phyloP scores from a whole-genome alignment of 345 rosid species.

The Pistacia integerrima region DNA sequence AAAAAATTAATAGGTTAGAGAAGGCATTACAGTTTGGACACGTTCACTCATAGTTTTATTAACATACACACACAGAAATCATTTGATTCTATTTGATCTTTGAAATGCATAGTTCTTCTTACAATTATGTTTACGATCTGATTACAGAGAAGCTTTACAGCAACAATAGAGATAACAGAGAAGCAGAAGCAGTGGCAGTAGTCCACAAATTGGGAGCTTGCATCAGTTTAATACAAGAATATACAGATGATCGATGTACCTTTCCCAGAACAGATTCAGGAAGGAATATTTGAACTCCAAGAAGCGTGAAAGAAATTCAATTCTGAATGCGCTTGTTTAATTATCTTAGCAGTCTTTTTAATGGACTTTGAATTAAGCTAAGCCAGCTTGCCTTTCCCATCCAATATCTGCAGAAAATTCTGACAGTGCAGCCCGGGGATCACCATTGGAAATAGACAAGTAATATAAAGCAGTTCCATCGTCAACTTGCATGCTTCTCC shows the following conservation, averaged over 20 bases:
- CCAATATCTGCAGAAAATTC: constrained; percentile 68
- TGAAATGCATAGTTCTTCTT: not conserved
- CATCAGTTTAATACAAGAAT: too few relatives aligned
- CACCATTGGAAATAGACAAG: constrained; percentile 69
- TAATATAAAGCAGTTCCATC: constrained; percentile 88
- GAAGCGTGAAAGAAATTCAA: not conserved
- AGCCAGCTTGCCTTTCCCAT: constrained; percentile 69
- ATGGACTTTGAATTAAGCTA: constrained; percentile 30
- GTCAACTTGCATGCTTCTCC: constrained; percentile 90
- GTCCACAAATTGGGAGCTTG: too few relatives aligned
- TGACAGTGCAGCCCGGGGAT: constrained; percentile 74
- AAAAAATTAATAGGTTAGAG: too few relatives aligned
- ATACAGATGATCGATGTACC: too few relatives aligned
- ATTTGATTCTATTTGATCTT: not conserved
- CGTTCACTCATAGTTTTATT: not conserved
- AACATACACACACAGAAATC: not conserved
- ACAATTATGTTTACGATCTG: not conserved
- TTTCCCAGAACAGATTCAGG: too few relatives aligned
- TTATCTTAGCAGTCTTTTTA: not conserved
- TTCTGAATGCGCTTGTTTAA: too few relatives aligned
- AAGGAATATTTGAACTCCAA: too few relatives aligned
- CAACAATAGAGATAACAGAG: not conserved
- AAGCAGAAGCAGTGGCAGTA: too few relatives aligned
- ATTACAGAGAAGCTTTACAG: not conserved
- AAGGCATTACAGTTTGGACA: too few relatives aligned